These are phyloP conservation scores for Diplodia mutila DNA, from an alignment of 2,329 filamentous ascomycete species.

Conservation along the genomic window DNA sequence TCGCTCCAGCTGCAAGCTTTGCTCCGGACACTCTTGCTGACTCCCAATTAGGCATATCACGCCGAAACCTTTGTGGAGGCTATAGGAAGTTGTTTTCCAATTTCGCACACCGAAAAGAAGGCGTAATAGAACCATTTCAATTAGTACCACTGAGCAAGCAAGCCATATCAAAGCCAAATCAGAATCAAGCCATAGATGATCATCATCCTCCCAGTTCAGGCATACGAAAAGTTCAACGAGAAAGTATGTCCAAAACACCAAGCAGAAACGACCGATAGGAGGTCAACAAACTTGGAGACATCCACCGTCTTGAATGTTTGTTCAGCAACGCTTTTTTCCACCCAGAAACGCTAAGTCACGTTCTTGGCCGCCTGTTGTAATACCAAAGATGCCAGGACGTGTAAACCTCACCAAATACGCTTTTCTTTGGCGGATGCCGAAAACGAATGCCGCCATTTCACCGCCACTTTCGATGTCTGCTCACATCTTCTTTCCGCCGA, in stretches of 20 bases:
- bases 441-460: neutral
- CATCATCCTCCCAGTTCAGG: neutral
- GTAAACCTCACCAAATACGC: neutral
- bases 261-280: neutral
- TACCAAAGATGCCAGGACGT: neutral
- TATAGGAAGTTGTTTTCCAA: neutral
- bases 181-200: neutral
- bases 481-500: constrained; percentile 9
- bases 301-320: neutral
- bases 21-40: neutral
- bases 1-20: neutral
- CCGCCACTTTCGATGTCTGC: neutral
- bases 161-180: neutral
- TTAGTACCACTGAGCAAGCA: neutral
- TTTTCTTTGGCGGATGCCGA: neutral
- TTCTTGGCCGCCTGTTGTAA: neutral
- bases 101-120: neutral
- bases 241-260: neutral
- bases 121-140: neutral
- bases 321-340: constrained; percentile 9
- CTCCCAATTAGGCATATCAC: neutral
- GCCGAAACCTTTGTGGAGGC: neutral
- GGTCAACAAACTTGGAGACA: neutral
- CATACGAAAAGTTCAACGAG: neutral
- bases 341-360: constrained; percentile 1